Percentiles rank a stretch among this genome's conserved stretches.
Conservation (phyloP, 139 green algal species). For the Volvox africanus region DNA sequence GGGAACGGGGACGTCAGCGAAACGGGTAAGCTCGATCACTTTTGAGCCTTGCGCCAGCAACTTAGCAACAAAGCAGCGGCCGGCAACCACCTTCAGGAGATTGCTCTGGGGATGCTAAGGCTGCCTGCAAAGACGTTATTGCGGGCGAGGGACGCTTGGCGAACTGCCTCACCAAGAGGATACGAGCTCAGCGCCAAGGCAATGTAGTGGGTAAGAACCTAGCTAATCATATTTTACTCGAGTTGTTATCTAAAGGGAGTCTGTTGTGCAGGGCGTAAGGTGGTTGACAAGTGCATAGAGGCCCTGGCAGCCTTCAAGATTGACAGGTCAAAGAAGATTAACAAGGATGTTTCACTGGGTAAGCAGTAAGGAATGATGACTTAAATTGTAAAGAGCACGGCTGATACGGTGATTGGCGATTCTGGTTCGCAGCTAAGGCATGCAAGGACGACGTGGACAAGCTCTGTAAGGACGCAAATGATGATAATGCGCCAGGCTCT, state of each 20-base stretch:
- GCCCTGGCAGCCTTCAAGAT: constrained; percentile 65
- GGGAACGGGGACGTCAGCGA: constrained; percentile 59
- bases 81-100: constrained; percentile 46
- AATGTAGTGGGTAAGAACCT: constrained; percentile 57
- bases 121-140: constrained; percentile 66
- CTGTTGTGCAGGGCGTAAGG: constrained; percentile 61
- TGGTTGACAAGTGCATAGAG: constrained; percentile 59
- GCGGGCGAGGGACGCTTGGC: constrained; percentile 63
- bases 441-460: constrained; percentile 81
- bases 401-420: not conserved
- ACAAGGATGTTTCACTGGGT: constrained; percentile 84
- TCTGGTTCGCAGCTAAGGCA: constrained; percentile 56
- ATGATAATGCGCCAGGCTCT: constrained; percentile 53
- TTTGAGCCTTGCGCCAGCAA: not conserved
- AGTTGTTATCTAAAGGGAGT: not conserved
- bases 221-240: not conserved
- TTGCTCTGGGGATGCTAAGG: constrained; percentile 59
- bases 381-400: not conserved
- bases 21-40: constrained; percentile 45
- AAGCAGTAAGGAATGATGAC: not conserved
- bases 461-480: constrained; percentile 65
- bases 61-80: not conserved
- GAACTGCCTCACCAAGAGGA: constrained; percentile 60
- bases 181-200: constrained; percentile 55
- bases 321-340: constrained; percentile 76